phyloP scores from a whole-genome alignment of 2,329 filamentous ascomycete species.

The Domatiomyces globalis region DNA sequence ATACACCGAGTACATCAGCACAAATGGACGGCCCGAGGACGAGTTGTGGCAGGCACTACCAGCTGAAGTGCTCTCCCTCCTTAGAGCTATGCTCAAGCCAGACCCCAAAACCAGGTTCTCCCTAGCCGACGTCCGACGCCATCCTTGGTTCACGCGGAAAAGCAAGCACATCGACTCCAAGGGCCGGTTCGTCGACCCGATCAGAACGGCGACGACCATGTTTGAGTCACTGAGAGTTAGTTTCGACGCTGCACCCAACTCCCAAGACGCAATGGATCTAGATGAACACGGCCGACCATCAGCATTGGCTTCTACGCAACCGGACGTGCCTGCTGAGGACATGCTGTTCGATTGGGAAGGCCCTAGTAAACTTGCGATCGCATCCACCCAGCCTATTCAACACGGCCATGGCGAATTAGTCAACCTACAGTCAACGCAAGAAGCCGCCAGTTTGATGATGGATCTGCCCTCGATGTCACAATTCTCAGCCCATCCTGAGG shows the following conservation, averaged over 20 bases:
- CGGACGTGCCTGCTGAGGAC: constrained; percentile 61
- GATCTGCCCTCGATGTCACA: constrained; percentile 77
- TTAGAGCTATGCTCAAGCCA: constrained; percentile 86
- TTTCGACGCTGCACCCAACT: constrained; percentile 53
- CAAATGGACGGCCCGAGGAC: constrained; percentile 67
- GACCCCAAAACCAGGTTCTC: constrained; percentile 62
- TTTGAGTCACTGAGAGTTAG: constrained; percentile 82
- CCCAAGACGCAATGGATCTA: constrained; percentile 52
- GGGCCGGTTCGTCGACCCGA: constrained; percentile 61
- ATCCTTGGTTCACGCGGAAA: constrained; percentile 83
- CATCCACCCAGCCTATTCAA: constrained; percentile 12
- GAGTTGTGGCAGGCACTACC: constrained; percentile 74
- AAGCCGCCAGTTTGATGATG: constrained; percentile 42
- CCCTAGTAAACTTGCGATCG: constrained; percentile 42
- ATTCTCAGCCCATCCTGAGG: constrained; percentile 64
- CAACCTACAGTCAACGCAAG: constrained; percentile 32
- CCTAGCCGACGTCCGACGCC: constrained; percentile 72
- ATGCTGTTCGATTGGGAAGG: constrained; percentile 78
- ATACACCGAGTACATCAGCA: constrained; percentile 72
- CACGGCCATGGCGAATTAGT: constrained; percentile 1
- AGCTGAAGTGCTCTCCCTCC: constrained; percentile 57
- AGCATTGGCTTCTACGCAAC: constrained; percentile 67
- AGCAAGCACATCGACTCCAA: constrained; percentile 64
- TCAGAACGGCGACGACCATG: constrained; percentile 86
- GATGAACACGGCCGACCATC: constrained; percentile 36